phyloP scores from a whole-genome alignment of 306 rosid genomes.

The Hippophae gyantsensis region DNA sequence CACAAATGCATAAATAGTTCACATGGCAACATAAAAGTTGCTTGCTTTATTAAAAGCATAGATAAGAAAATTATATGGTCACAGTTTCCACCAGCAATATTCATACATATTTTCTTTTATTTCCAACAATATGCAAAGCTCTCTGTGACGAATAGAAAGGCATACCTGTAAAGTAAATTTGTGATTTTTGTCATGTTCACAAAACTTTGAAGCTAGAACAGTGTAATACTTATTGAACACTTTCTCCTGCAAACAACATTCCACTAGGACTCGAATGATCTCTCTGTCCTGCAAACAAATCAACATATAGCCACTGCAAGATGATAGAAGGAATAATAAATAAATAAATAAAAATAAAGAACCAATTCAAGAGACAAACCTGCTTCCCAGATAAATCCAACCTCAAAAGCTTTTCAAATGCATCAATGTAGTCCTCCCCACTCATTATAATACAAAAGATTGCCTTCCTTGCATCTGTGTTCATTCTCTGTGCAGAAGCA shows the following conservation, averaged over 20 bases:
- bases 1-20: too few species aligned
- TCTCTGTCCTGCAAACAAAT: constrained; percentile 62
- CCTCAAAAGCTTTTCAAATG: constrained; percentile 88
- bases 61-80: neutral
- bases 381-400: constrained; percentile 81
- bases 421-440: constrained; percentile 84
- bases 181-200: constrained; percentile 89
- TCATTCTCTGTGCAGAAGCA: constrained; percentile 89
- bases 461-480: constrained; percentile 81
- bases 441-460: constrained; percentile 92
- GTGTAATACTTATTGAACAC: constrained; percentile 85
- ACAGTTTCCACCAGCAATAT: neutral
- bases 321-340: constrained; percentile 3
- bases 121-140: constrained; percentile 3
- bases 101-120: neutral
- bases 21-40: neutral
- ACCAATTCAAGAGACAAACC: constrained; percentile 29
- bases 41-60: neutral
- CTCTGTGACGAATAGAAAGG: constrained; percentile 7
- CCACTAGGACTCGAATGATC: constrained; percentile 77
- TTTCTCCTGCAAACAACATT: constrained; percentile 91
- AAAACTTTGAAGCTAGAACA: constrained; percentile 73
- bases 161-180: constrained; percentile 87
- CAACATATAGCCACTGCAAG: constrained; percentile 2
- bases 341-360: neutral